Evolutionary conservation across 2,329 filamentous ascomycete genomes (phyloP), one percentile per base, ranked within the genome.

Genomic region (Colletotrichum sp.): DNA sequence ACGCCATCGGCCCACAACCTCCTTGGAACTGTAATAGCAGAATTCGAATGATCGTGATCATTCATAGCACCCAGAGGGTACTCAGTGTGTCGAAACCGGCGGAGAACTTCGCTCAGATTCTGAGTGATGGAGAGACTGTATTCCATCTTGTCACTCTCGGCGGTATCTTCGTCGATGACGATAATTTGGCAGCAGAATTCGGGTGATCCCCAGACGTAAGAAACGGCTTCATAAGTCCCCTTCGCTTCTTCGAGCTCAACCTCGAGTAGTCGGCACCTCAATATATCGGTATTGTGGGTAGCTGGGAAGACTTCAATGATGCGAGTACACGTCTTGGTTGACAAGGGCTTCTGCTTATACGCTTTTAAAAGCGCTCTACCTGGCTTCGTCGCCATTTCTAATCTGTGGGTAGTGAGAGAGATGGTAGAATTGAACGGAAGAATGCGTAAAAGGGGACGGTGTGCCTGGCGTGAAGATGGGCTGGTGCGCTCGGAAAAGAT

Each of bases 361-460:
- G 5, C 18, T 44, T 6, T 44, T 1, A 2, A 3, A n/a, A n/a
- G 39, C 39, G 18, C 18, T n/a, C 1, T 0, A 6, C 9, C 39
- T 44, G 18, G 18, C 5, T 44, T 12, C 4, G 18, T 12, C 18
- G 18, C 18, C 39, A 44, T 44, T n/a, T 1, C 8, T n/a, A 3
- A 10, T 44, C 3, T 12, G 5, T n/a, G 39, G 39, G 9, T 44
- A 12, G 18, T n/a, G 8, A 10, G 39, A 44, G 39, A 44, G 18
- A 44, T n/a, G 39, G 18, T 12, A 44, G 39, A 0, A 44, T 44
- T 44, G 18, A 12, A 44, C 39, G 39, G 9, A 44, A 44, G 18
- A 5, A 1, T 44, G 39, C 18, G 0, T n/a, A 1, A 0, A 44
- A n/a, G 8, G 39, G 39, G 16, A 3, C 6, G 39, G 8, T 10